These are phyloP conservation scores for Colletotrichum sp. DNA, from an alignment of 2,329 filamentous ascomycete species.

Conservation along the genomic window DNA sequence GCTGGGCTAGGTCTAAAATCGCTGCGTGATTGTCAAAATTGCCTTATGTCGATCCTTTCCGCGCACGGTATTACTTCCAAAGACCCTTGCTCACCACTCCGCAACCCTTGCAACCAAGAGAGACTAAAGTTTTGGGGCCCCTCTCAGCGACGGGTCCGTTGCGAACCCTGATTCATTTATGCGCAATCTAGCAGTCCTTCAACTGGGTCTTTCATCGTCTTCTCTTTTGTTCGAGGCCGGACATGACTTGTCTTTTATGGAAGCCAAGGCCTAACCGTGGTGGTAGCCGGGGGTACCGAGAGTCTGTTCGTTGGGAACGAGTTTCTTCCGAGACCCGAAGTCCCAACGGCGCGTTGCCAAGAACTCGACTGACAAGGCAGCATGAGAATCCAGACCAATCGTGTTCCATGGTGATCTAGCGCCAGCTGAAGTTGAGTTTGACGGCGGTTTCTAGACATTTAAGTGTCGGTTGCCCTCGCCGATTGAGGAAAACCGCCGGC, in stretches of 20 bases:
- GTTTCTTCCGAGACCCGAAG: not conserved
- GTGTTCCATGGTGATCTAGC: not conserved
- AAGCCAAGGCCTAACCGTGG: not conserved
- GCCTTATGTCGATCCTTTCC: not conserved
- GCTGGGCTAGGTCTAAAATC: not conserved
- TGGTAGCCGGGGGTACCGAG: not conserved
- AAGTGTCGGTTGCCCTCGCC: not conserved
- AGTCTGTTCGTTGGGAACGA: not conserved
- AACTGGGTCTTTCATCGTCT: not conserved
- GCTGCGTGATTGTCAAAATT: not conserved
- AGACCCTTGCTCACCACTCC: not conserved
- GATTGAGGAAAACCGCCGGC: not conserved
- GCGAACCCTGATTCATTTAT: conserved; percentile 8
- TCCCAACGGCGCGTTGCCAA: not conserved
- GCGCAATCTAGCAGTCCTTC: not conserved
- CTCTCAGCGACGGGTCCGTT: not conserved
- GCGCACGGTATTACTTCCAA: not conserved
- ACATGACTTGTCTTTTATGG: not conserved
- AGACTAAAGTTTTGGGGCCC: not conserved
- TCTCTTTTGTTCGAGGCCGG: not conserved
- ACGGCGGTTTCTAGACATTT: not conserved
- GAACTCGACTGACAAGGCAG: not conserved
- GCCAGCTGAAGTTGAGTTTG: not conserved
- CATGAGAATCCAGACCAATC: not conserved
- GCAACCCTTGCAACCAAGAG: conserved; percentile 1